phyloP scores from a whole-genome alignment of 2,329 filamentous ascomycete species.

The Mariannaea sp. region DNA sequence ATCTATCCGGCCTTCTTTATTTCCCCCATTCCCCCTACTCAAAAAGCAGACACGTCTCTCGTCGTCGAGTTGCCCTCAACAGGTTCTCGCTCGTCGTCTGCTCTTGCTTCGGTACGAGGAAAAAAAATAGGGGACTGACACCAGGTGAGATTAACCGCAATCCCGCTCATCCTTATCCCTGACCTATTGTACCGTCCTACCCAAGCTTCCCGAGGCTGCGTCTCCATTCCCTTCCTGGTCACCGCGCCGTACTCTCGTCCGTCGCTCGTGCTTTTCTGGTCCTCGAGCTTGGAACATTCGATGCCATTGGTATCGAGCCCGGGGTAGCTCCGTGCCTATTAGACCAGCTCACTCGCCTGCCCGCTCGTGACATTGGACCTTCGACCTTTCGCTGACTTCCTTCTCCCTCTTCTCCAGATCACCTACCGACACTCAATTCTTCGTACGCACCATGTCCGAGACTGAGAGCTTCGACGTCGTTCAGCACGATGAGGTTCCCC shows the following conservation, averaged over 20 bases:
- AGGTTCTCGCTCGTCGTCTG: slow-evolving; percentile 14
- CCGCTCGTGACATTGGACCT: neutral
- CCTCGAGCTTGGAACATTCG: slow-evolving; percentile 14
- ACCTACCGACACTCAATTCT: slow-evolving; percentile 22
- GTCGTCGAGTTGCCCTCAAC: slow-evolving; percentile 5
- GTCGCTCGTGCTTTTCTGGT: slow-evolving; percentile 9
- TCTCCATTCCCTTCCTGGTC: slow-evolving; percentile 5
- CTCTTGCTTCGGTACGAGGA: neutral
- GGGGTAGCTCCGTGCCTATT: slow-evolving; percentile 8
- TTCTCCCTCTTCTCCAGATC: slow-evolving; percentile 13
- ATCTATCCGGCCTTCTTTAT: neutral
- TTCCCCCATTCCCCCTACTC: neutral
- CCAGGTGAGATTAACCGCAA: slow-evolving; percentile 21
- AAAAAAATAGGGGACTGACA: slow-evolving; percentile 20
- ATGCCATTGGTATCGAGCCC: slow-evolving; percentile 2
- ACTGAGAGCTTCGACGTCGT: slow-evolving; percentile 52
- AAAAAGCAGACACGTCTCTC: slow-evolving; percentile 5
- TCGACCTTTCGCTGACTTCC: slow-evolving; percentile 14
- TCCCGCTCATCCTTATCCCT: slow-evolving; percentile 19
- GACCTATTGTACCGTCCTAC: neutral
- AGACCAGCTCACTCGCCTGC: slow-evolving; percentile 9
- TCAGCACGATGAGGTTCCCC: slow-evolving; percentile 48
- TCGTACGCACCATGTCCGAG: slow-evolving; percentile 50
- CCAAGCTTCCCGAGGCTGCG: slow-evolving; percentile 13
- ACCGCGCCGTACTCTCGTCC: neutral